Evolutionary conservation across 2,329 filamentous ascomycete species (phyloP), one percentile per base, ranked within the genome.

Genomic region (Paramyrothecium sp.): DNA sequence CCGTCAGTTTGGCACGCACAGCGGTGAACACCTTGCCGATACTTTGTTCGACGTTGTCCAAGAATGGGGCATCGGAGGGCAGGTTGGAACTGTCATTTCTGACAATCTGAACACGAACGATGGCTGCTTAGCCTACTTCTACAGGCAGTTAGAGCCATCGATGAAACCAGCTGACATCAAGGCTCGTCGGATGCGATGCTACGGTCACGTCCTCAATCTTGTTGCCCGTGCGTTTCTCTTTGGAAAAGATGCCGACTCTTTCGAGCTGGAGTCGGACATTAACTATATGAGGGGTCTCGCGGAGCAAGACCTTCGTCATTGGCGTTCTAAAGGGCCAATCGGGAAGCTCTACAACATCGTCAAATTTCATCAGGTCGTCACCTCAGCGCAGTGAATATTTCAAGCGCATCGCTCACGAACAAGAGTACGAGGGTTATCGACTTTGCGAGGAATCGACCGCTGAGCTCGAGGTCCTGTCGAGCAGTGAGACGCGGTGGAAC

Each of bases 281-380:
- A 51, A 57, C 52, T 34, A 20, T 48, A 50, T 57, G 33, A 19
- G 51, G n/a, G 13, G 21, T 13, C 46, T n/a, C 13, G 46, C 21
- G 46, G 48, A 50, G 30, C 20, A 13, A 8, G 48, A 50, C 48
- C 20, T 50, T 50, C 5, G 30, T 19, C 48, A 50, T 8, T 23
- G 48, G 48, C 48, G 48, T 7, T 11, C 11, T 19, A 50, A 50
- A 8, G 20, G 48, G 11, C 48, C 48, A 21, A 22, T 50, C 8
- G 48, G 11, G 5, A 50, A 50, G 20, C 48, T 50, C 48, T 22
- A 50, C 30, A 50, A 50, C 48, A 50, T 21, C 54, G 41, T 52
- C 23, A 56, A 49, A 51, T n/a, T 56, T 53, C 51, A 54, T 56
- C 51, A 41, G 51, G 48, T 41, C 56, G 41, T 58, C 56, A 23